Evolutionary conservation across 805 yeast species (phyloP).

Genomic region (Lachancea thermotolerans): DNA sequence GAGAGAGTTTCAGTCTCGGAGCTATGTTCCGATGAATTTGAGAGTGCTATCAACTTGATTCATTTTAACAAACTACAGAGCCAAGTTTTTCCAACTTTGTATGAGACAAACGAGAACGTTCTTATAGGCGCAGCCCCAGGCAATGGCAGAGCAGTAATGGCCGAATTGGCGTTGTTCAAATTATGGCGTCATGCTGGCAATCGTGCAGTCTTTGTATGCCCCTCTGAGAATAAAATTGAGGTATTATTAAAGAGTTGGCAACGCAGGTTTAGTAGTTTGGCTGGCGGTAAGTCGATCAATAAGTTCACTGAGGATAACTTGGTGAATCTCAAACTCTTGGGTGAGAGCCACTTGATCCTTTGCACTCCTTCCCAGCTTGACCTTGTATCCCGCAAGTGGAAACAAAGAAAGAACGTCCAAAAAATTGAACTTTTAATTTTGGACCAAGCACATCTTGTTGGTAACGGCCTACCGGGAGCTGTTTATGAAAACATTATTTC

Average conservation of each 20-base stretch:
- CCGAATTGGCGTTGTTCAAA: constrained; percentile 63
- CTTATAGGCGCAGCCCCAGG: constrained; percentile 72
- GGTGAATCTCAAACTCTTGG: constrained; percentile 49
- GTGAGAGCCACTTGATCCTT: constrained; percentile 57
- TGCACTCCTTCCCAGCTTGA: constrained; percentile 81
- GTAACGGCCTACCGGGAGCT: constrained; percentile 50
- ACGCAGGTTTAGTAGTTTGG: constrained; percentile 38
- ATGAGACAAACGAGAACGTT: constrained; percentile 49
- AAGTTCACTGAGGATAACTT: constrained; percentile 48
- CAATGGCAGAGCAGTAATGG: constrained; percentile 64
- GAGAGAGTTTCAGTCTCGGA: constrained; percentile 45
- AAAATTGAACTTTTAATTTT: constrained; percentile 60
- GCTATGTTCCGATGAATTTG: constrained; percentile 43
- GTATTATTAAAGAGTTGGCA: constrained; percentile 45
- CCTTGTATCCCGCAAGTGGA: constrained; percentile 71
- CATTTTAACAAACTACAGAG: constrained; percentile 69
- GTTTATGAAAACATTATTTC: constrained; percentile 64
- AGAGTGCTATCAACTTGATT: constrained; percentile 39
- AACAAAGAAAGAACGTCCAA: constrained; percentile 63
- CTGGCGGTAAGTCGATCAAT: constrained; percentile 51
- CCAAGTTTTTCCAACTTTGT: constrained; percentile 57
- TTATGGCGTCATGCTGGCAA: constrained; percentile 70
- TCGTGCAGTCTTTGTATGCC: constrained; percentile 65
- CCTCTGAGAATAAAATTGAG: constrained; percentile 53
- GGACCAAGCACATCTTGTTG: constrained; percentile 67